Evolutionary conservation across 2,329 filamentous ascomycete genomes (phyloP).

Genomic region (Penicillium sp.): DNA sequence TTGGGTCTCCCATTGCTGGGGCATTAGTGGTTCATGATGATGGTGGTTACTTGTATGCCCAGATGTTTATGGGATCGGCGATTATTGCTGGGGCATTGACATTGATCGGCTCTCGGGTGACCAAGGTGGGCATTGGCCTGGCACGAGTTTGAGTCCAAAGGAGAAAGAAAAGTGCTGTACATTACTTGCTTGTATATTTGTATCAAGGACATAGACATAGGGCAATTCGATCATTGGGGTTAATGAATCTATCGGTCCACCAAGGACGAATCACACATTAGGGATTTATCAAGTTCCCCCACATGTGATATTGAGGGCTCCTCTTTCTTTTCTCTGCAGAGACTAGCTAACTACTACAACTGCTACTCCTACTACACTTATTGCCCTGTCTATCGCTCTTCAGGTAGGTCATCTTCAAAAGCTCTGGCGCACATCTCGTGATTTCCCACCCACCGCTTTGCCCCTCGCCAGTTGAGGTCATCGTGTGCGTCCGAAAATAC

Average conservation of each 20-base stretch:
- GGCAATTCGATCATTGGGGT: background rate
- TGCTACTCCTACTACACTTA: too few relatives aligned
- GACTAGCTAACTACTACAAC: too few relatives aligned
- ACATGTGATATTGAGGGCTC: too few relatives aligned
- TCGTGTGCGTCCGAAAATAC: slow-evolving; percentile 1
- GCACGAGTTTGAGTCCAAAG: slow-evolving; percentile 30
- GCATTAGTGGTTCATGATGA: slow-evolving; percentile 47
- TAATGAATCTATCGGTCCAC: too few relatives aligned
- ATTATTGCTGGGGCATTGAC: slow-evolving; percentile 46
- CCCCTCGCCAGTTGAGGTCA: slow-evolving; percentile 13
- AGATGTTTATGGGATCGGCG: slow-evolving; percentile 49
- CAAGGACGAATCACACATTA: too few relatives aligned
- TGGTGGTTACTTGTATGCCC: slow-evolving; percentile 50
- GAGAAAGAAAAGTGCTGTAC: too few relatives aligned
- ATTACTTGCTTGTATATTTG: background rate
- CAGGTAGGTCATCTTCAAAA: too few relatives aligned
- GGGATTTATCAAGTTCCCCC: too few relatives aligned
- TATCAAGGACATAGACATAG: background rate
- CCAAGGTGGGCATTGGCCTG: slow-evolving; percentile 31
- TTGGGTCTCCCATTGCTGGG: slow-evolving; percentile 54
- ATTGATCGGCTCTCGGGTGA: slow-evolving; percentile 41
- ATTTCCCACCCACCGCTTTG: slow-evolving; percentile 15
- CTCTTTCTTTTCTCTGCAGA: too few relatives aligned
- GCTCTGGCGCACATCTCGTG: too few relatives aligned
- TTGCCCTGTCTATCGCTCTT: too few relatives aligned